Evolutionary conservation across 2,329 filamentous ascomycete species (phyloP), one percentile per base, ranked within the genome.

Genomic region (Tolypocladium album): DNA sequence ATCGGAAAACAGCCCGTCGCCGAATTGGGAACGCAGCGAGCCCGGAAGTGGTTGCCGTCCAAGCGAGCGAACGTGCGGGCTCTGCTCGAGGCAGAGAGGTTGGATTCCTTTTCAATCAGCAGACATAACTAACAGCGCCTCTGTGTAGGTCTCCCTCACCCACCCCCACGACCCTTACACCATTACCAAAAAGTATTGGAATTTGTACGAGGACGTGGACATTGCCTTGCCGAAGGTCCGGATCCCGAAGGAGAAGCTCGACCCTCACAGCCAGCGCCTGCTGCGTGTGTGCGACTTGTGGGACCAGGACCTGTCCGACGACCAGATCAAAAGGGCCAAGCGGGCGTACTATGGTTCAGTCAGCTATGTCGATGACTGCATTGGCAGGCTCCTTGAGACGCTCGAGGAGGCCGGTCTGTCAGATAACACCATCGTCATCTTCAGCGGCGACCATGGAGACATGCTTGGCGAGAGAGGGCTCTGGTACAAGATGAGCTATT

Each of bases 401-500:
- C 78, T 97, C 22, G 88, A 92, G 72, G 82, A 91, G 61, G 93
- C 90, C 69, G 84, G 87, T 8, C 79, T 97, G 53, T 87, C 87
- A 62, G 86, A 96, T 40, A 85, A 96, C 74, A 97, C 92, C 15
- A 92, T 96, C 67, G 80, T 97, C 67, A 86, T 97, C 65, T 97
- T 97, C 76, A 92, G 88, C 61, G 92, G 92, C 53, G 92, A 97
- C 71, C 92, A 97, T 70, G 92, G 92, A 60, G 92, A 97, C 74
- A 97, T 97, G 92, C 83, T 97, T 9, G 92, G 92, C 61, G 92
- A 97, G 78, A 87, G 91, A 58, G 89, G 89, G 7, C 78, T 97
- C 55, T 97, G 92, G 92, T 92, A 96, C 80, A 97, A 97, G 82
- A 97, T 97, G 92, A 91, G 86, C 70, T 97, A 94, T 82, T 96